These are phyloP conservation scores for Scalesia atractyloides DNA, from an alignment of 129 eudicot species.

Conservation along the genomic window DNA sequence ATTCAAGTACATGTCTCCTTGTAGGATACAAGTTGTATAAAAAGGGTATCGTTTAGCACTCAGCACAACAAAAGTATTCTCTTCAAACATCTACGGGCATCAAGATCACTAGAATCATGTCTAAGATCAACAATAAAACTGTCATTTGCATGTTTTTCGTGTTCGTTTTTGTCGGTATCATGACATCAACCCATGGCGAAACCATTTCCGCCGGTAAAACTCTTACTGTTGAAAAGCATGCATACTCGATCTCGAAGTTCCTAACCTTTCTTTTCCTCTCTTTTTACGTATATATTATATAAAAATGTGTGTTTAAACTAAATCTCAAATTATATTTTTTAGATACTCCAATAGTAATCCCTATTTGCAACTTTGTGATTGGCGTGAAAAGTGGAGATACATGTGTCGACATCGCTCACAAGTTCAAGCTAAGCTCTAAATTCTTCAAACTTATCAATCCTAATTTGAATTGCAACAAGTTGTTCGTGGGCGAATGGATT, in stretches of 20 bases:
- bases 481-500: constrained; percentile 56
- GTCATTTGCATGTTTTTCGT: constrained; percentile 7
- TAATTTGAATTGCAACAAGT: constrained; percentile 41
- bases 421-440: constrained; percentile 31
- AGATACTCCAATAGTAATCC: background rate
- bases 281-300: background rate
- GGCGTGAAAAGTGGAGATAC: constrained; percentile 54
- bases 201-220: background rate
- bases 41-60: background rate
- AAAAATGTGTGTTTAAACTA: background rate
- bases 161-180: constrained; percentile 6
- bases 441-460: constrained; percentile 39
- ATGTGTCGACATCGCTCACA: constrained; percentile 36
- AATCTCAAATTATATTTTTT: background rate
- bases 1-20: background rate
- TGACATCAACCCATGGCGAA: constrained; percentile 14
- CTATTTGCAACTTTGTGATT: constrained; percentile 27
- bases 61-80: background rate
- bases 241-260: background rate
- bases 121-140: constrained; percentile 12
- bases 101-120: constrained; percentile 6
- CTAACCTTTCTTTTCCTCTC: too few species aligned
- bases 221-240: background rate
- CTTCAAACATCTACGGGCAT: background rate
- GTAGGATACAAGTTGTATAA: constrained; percentile 9